Base-by-base conservation (phyloP, 2,329 filamentous ascomycete species). In the Sclerotiophoma versabilis region DNA sequence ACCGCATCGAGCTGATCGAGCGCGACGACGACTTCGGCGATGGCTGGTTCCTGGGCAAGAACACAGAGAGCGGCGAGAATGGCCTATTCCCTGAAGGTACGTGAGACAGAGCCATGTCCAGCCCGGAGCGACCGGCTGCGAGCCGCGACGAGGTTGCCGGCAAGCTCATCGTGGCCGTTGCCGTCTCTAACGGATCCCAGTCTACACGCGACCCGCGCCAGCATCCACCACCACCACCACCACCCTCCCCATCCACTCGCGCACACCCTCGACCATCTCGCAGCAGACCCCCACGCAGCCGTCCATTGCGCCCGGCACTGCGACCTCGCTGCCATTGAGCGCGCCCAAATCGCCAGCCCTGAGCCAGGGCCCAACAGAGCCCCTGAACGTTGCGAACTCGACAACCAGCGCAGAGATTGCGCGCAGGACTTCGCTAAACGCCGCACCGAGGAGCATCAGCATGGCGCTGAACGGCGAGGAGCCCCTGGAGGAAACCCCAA, bases 1-100 rank as follows among this genome's bases (percentile, higher is more conserved):
- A 95, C 69, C 86, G 89, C 60, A 88, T 96, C 58, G 89, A 93
- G 78, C 79, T 96, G 59, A 85, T 93, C 60, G 91, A 95, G 77
- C 84, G 90, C 68, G 91, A 95, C 73, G 91, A 95, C 73, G 91
- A 95, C 73, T 96, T 95, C 74, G 90, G 90, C 57, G 91, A 96
- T 75, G 91, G 91, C 48, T 93, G 90, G 91, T 96, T 90, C 72
- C 75, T 93, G 68, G 85, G 91, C 57, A 86, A 86, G 68, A 90
- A 93, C 75, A 76, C 91, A 63, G 81, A 84, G 62, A 92, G 88
- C 74, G 85, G 85, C 57, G 88, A 87, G 68, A 92, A 84, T 62
- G 91, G 91, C 49, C 83, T 95, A 50, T 95, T 95, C 68, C 91
- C 91, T 19, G 89, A 93, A 84, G 90, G 91, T 92, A 75, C 26